phyloP scores from a whole-genome alignment of 768 basidiomycete species.

The Tephrocybe sp. region DNA sequence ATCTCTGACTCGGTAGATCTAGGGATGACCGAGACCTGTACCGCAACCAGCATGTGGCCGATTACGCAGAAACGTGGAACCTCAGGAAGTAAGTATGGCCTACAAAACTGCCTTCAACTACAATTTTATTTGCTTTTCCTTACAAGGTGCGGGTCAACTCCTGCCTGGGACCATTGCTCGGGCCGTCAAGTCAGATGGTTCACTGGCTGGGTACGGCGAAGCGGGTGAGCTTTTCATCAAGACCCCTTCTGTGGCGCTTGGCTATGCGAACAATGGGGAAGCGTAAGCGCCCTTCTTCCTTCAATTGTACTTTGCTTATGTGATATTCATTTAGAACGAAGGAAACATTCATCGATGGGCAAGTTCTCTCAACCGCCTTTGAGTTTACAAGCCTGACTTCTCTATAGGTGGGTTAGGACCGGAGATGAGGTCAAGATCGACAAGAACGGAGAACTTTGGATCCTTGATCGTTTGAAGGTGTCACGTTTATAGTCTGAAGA shows the following conservation, averaged over 20 bases:
- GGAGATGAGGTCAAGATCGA: slow-evolving; percentile 64
- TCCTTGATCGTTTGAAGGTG: slow-evolving; percentile 67
- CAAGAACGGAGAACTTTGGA: slow-evolving; percentile 54
- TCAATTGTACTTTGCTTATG: not conserved
- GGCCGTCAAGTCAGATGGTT: slow-evolving; percentile 58
- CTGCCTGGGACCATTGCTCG: slow-evolving; percentile 56
- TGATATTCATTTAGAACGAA: slow-evolving; percentile 47
- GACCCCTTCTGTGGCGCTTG: slow-evolving; percentile 52
- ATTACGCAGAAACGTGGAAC: slow-evolving; percentile 46
- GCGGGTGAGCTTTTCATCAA: slow-evolving; percentile 59
- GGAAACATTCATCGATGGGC: slow-evolving; percentile 72
- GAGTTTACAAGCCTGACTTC: slow-evolving; percentile 2
- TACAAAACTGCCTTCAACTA: not conserved
- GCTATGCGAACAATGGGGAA: slow-evolving; percentile 57
- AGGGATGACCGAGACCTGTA: slow-evolving; percentile 71
- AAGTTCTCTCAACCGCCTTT: slow-evolving; percentile 11
- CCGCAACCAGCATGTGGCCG: slow-evolving; percentile 50
- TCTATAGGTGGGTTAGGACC: slow-evolving; percentile 63
- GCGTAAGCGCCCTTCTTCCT: slow-evolving; percentile 46
- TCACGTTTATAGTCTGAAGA: not conserved
- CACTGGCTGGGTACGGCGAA: slow-evolving; percentile 53
- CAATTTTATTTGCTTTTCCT: not conserved
- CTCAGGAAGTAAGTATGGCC: slow-evolving; percentile 42
- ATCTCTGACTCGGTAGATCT: not conserved
- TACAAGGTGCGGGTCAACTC: slow-evolving; percentile 48